Base-by-base conservation (phyloP, 306 rosid genomes). In the Senna siamea region DNA sequence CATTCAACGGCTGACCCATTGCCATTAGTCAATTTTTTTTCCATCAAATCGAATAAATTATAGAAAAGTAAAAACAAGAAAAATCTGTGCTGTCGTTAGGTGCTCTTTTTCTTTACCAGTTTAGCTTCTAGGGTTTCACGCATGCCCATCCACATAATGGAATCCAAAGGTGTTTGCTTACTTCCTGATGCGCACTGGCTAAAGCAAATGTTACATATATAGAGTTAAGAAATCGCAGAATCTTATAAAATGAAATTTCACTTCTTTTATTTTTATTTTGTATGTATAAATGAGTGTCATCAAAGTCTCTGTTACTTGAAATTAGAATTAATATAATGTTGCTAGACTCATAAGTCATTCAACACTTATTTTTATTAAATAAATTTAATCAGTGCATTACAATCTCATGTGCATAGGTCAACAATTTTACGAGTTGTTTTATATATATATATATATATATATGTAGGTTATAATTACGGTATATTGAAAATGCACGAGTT, bases 51-150 rank as follows among this genome's bases (percentile, higher is more conserved):
- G 22, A 65, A 65, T 74, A 70, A 53, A 22, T 4, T 6, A 64
- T 37, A 37, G 8, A 26, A 78, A 65, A 52, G 57, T 46, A 13
- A 34, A n/a, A 32, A 34, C 5, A 0, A 32, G 3, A 63, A 40
- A 75, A 18, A 35, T 17, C 9, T 43, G 58, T 6, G 69, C 62
- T 59, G 54, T 41, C 30, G 72, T 57, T 22, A 57, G 55, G 59
- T 69, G 61, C 47, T 9, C 22, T 51, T 55, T 55, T 4, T 19
- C 50, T 20, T 83, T 76, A 56, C 53, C 51, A 26, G 73, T 28
- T 54, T 74, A 61, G 54, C 35, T 67, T 79, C 66, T 79, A 6
- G 87, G 82, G 77, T 48, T 73, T 32, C 48, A 84, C 66, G 82
- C 82, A 54, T 58, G 44, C 2, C 48, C 3, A 28, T 30, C 18